Conservation (phyloP, 768 basidiomycete genomes). For the Infundibulicybe gibba region DNA sequence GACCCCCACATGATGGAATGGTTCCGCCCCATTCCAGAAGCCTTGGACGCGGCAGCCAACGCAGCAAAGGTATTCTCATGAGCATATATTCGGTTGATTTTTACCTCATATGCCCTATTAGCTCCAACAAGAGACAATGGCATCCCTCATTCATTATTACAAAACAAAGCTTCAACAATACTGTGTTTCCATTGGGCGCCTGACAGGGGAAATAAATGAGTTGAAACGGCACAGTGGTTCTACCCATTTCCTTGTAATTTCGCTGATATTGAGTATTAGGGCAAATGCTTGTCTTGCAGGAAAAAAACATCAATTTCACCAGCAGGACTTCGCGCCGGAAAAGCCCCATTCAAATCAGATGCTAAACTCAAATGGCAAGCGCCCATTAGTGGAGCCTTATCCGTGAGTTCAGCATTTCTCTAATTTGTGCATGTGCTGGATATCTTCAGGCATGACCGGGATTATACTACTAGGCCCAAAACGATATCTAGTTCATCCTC, state of each 20-base stretch:
- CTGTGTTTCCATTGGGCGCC: constrained; percentile 44
- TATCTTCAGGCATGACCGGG: no score
- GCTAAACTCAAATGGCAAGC: constrained; percentile 62
- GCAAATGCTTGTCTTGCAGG: constrained; percentile 37
- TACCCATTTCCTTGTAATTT: no score
- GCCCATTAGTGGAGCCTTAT: constrained; percentile 45
- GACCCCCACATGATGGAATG: constrained; percentile 79
- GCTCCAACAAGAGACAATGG: constrained; percentile 81
- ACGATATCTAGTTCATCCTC: constrained; percentile 60
- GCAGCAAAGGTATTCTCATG: constrained; percentile 64
- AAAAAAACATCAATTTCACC: constrained; percentile 50
- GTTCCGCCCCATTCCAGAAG: constrained; percentile 63
- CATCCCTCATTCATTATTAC: constrained; percentile 62
- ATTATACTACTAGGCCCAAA: no score
- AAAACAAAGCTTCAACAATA: constrained; percentile 56
- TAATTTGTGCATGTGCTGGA: constrained; percentile 1
- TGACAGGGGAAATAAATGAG: constrained; percentile 47
- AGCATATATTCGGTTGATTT: background rate
- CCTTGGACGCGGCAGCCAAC: constrained; percentile 61
- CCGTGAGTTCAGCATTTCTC: constrained; percentile 33
- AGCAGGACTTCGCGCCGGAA: no score
- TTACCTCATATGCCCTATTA: constrained; percentile 29
- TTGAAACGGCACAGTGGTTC: constrained; percentile 57
- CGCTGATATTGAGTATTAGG: constrained; percentile 29
- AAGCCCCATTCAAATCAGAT: constrained; percentile 16